Evolutionary conservation across 2,329 filamentous ascomycete genomes (phyloP).

Genomic region (Alternaria sp.): DNA sequence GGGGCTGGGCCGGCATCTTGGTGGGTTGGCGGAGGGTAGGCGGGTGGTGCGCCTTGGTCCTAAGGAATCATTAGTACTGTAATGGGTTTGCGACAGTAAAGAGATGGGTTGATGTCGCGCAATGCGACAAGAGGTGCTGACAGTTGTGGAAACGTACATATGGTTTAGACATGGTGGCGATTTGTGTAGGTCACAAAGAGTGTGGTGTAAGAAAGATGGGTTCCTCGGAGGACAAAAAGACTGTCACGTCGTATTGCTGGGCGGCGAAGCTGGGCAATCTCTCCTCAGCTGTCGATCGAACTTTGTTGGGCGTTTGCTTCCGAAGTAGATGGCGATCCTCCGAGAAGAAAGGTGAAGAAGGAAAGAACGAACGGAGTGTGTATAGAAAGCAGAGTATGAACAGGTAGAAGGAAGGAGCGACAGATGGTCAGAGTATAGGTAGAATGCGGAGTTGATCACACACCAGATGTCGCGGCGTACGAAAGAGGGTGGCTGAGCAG

Average conservation of each 20-base stretch:
- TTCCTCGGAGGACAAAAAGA: not conserved
- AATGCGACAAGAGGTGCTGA: not conserved
- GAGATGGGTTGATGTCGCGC: not conserved
- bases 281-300: slow-evolving; percentile 4
- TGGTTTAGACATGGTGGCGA: slow-evolving; percentile 13
- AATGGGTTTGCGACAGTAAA: not conserved
- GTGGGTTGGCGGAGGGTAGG: slow-evolving; percentile 47
- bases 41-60: slow-evolving; percentile 43
- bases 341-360: not conserved
- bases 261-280: slow-evolving; percentile 15
- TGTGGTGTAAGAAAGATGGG: not conserved
- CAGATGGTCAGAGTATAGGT: not conserved
- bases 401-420: slow-evolving; percentile 2
- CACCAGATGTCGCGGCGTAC: slow-evolving; percentile 19
- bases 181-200: slow-evolving; percentile 1
- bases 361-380: not conserved
- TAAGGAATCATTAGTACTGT: slow-evolving; percentile 17
- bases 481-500: slow-evolving; percentile 20
- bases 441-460: slow-evolving; percentile 15
- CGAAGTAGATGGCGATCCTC: not conserved
- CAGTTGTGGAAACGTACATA: slow-evolving; percentile 10
- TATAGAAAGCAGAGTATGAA: not conserved
- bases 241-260: slow-evolving; percentile 4
- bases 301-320: slow-evolving; percentile 2
- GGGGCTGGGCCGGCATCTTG: slow-evolving; percentile 37